These are phyloP conservation scores for Coprinopsis marcescibilis DNA, from an alignment of 768 basidiomycete genomes.

Conservation along the genomic window DNA sequence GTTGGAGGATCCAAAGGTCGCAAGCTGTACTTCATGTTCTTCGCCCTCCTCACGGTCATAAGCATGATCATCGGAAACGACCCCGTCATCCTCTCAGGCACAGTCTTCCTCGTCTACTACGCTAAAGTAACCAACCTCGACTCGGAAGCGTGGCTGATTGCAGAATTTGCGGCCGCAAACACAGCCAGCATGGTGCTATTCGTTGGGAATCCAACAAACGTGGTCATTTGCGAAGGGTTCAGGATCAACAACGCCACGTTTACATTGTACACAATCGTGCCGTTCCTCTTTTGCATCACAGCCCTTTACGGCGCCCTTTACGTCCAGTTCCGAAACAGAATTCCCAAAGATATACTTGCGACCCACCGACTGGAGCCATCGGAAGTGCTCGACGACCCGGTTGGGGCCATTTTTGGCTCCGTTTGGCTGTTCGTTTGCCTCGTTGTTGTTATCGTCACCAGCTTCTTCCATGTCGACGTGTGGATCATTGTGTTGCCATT, in stretches of 20 bases:
- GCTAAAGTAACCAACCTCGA: slow-evolving; percentile 58
- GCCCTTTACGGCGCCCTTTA: slow-evolving; percentile 56
- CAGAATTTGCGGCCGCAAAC: slow-evolving; percentile 76
- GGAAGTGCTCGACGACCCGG: slow-evolving; percentile 63
- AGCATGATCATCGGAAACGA: slow-evolving; percentile 89
- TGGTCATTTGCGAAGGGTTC: slow-evolving; percentile 88
- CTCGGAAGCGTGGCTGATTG: slow-evolving; percentile 63
- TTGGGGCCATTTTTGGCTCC: slow-evolving; percentile 71
- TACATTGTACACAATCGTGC: slow-evolving; percentile 78
- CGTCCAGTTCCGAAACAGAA: slow-evolving; percentile 52
- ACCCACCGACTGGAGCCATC: slow-evolving; percentile 42
- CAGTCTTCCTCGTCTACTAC: slow-evolving; percentile 86
- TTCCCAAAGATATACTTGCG: slow-evolving; percentile 36
- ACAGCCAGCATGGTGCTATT: slow-evolving; percentile 72
- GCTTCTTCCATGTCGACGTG: slow-evolving; percentile 71
- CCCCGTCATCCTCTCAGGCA: slow-evolving; percentile 89
- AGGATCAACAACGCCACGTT: slow-evolving; percentile 69
- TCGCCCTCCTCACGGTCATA: slow-evolving; percentile 70
- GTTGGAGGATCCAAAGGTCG: slow-evolving; percentile 69
- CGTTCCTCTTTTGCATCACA: slow-evolving; percentile 64
- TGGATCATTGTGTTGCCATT: slow-evolving; percentile 85
- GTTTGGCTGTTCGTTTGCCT: slow-evolving; percentile 62
- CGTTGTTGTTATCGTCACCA: slow-evolving; percentile 67
- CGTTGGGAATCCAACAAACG: slow-evolving; percentile 90
- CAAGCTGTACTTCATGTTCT: slow-evolving; percentile 75